These are phyloP conservation scores for Iberis pinnata DNA, from an alignment of 345 rosid genomes.

Conservation along the genomic window DNA sequence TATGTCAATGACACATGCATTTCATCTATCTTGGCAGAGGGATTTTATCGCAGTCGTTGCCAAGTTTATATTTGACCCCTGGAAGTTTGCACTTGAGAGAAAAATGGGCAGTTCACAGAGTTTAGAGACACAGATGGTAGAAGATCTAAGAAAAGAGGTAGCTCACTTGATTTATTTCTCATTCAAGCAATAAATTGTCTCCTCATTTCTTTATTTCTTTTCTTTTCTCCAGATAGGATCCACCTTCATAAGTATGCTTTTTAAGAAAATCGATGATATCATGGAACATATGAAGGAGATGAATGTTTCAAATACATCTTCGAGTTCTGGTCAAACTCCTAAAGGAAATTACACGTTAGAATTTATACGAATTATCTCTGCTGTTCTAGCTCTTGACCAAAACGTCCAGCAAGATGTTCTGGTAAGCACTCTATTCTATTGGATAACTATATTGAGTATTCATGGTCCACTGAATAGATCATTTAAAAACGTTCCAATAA, in stretches of 20 bases:
- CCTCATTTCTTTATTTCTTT: constrained; percentile 15
- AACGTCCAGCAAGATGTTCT: constrained; percentile 77
- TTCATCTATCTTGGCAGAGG: constrained; percentile 48
- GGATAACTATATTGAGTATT: constrained; percentile 11
- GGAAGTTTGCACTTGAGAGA: constrained; percentile 63
- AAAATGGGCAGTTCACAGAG: constrained; percentile 49
- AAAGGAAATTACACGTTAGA: constrained; percentile 65
- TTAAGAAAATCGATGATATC: constrained; percentile 58
- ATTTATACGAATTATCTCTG: constrained; percentile 69
- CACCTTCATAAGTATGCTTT: constrained; percentile 60
- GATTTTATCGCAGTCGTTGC: constrained; percentile 74
- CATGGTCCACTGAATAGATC: constrained; percentile 3
- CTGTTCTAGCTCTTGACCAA: constrained; percentile 79
- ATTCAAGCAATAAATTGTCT: constrained; percentile 5
- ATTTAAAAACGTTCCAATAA: not conserved
- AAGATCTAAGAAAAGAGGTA: constrained; percentile 73
- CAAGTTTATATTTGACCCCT: constrained; percentile 78
- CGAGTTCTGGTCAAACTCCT: constrained; percentile 24
- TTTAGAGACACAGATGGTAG: constrained; percentile 54
- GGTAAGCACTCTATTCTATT: constrained; percentile 37
- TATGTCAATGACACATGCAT: constrained; percentile 14
- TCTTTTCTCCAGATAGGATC: constrained; percentile 50
- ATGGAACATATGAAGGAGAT: constrained; percentile 45
- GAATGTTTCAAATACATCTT: constrained; percentile 35
- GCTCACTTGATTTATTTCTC: constrained; percentile 1